Evolutionary conservation across 23 red algal genomes (phyloP).

Genomic region (Agarophyton chilense): DNA sequence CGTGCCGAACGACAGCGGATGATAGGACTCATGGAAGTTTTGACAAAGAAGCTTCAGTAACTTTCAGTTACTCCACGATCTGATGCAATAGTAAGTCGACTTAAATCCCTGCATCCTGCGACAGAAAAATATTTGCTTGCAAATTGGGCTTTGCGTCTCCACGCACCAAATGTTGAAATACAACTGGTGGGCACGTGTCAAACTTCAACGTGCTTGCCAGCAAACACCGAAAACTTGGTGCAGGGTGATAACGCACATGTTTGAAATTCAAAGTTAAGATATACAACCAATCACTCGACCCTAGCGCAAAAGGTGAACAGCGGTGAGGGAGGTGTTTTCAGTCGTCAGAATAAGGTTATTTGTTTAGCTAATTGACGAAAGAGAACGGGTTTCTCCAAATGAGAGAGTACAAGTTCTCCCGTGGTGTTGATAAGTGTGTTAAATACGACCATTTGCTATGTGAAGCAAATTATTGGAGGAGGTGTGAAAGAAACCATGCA

Average conservation of each 20-base stretch:
- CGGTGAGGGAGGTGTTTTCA: conserved; percentile 27
- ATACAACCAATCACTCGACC: conserved; percentile 35
- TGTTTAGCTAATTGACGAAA: conserved; percentile 19
- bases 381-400: conserved; percentile 39
- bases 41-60: too few relatives aligned
- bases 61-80: conserved; percentile 56
- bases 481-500: background rate
- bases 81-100: conserved; percentile 54
- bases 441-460: conserved; percentile 48
- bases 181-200: conserved; percentile 58
- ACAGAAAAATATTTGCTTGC: conserved; percentile 13
- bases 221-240: conserved; percentile 56
- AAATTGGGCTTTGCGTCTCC: conserved; percentile 42
- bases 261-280: conserved; percentile 30
- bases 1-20: too few relatives aligned
- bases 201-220: conserved; percentile 60
- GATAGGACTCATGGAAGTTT: too few relatives aligned
- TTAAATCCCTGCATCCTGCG: conserved; percentile 55
- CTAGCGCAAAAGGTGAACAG: conserved; percentile 33
- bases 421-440: conserved; percentile 40
- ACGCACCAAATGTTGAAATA: conserved; percentile 65
- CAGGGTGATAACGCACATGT: conserved; percentile 43
- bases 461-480: conserved; percentile 7
- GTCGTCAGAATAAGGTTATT: conserved; percentile 34
- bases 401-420: conserved; percentile 59